Evolutionary conservation across 2,329 filamentous ascomycete genomes (phyloP).

Genomic region (Lasiodiplodia citricola): DNA sequence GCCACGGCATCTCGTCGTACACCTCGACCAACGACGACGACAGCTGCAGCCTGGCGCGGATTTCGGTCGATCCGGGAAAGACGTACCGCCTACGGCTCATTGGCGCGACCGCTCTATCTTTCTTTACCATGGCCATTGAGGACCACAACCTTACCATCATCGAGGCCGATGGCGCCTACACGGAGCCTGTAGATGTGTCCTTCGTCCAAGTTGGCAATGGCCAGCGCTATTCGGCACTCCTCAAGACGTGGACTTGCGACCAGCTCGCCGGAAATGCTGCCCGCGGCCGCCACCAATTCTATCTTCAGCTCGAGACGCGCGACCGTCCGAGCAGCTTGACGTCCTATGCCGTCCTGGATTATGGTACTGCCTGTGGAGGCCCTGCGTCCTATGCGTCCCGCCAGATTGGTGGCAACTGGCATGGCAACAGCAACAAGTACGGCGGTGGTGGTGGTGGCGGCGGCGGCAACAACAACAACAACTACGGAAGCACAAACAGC

Average conservation of each 20-base stretch:
- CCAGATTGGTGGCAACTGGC: background rate
- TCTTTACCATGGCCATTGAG: conserved; percentile 57
- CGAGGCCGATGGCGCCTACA: conserved; percentile 62
- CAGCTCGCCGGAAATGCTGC: conserved; percentile 45
- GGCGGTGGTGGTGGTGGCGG: background rate
- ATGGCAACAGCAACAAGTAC: background rate
- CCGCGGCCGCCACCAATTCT: conserved; percentile 45
- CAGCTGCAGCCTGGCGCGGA: conserved; percentile 55
- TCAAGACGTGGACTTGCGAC: conserved; percentile 57
- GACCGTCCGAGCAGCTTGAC: conserved; percentile 54
- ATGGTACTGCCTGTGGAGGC: conserved; percentile 32
- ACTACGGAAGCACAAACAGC: background rate
- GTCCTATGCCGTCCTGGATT: conserved; percentile 58
- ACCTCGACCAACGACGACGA: conserved; percentile 36
- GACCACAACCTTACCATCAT: conserved; percentile 65
- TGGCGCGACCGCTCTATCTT: conserved; percentile 61
- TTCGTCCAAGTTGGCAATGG: conserved; percentile 63
- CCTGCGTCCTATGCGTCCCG: background rate
- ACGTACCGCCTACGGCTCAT: conserved; percentile 68
- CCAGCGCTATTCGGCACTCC: conserved; percentile 65
- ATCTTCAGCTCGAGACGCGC: conserved; percentile 57
- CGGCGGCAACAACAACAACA: background rate
- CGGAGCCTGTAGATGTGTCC: conserved; percentile 52
- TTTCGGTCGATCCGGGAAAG: conserved; percentile 64
- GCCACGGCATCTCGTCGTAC: conserved; percentile 50